phyloP scores from a whole-genome alignment of 257 asterid species.

The Eucommia ulmoides region DNA sequence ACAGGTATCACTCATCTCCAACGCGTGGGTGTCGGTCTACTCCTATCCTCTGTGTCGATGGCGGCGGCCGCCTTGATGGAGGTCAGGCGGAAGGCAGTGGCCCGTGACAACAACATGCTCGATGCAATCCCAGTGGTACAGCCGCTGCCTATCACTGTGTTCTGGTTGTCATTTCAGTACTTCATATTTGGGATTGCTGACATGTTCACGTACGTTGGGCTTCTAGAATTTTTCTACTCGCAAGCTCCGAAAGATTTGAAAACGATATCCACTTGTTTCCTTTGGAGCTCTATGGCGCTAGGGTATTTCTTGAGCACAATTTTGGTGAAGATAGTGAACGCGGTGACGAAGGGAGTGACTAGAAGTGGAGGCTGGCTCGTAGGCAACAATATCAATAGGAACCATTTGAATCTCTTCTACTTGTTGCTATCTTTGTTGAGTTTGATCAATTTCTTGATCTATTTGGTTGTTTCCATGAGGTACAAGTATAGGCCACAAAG shows the following conservation, averaged over 20 bases:
- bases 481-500: constrained; percentile 45
- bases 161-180: constrained; percentile 73
- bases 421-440: constrained; percentile 42
- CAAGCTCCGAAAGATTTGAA: constrained; percentile 53
- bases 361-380: constrained; percentile 59
- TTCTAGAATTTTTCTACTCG: constrained; percentile 67
- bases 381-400: constrained; percentile 56
- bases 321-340: constrained; percentile 49
- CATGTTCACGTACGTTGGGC: constrained; percentile 66
- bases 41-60: constrained; percentile 60
- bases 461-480: constrained; percentile 45
- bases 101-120: constrained; percentile 29
- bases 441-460: constrained; percentile 37
- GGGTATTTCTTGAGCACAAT: constrained; percentile 64
- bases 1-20: constrained; percentile 68
- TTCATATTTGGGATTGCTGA: constrained; percentile 77
- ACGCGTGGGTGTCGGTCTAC: constrained; percentile 60
- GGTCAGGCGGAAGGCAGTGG: constrained; percentile 47
- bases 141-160: constrained; percentile 64
- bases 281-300: constrained; percentile 65
- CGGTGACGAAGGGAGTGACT: constrained; percentile 32
- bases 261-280: constrained; percentile 57
- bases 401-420: constrained; percentile 52
- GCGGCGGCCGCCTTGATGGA: constrained; percentile 50
- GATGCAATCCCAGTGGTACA: constrained; percentile 39